Conservation (phyloP, 306 rosid species). For the Casuarina cunninghamiana region DNA sequence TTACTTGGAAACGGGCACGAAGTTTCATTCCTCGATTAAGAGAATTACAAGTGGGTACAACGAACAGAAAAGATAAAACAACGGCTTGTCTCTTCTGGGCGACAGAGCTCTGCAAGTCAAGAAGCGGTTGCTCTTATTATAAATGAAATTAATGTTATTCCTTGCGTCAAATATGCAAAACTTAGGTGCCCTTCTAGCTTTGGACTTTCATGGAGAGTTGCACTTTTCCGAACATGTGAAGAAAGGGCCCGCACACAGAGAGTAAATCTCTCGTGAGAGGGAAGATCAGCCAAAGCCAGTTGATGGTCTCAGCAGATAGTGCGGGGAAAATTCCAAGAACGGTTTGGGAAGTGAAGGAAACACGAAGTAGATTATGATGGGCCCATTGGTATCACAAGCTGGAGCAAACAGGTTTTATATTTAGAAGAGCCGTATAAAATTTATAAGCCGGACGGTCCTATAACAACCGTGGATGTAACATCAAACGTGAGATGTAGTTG, state of each 20-base stretch:
- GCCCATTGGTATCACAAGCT: neutral
- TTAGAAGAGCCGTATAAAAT: no score
- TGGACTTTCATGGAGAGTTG: constrained; percentile 31
- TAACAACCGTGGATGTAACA: no score
- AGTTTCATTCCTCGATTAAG: neutral
- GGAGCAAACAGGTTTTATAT: neutral
- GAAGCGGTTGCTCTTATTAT: constrained; percentile 25
- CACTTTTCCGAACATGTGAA: constrained; percentile 49
- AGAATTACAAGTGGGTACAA: constrained; percentile 20
- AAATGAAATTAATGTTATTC: constrained; percentile 14
- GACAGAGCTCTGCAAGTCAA: constrained; percentile 48
- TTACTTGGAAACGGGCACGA: neutral
- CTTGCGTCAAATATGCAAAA: constrained; percentile 24
- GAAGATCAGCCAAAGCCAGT: neutral
- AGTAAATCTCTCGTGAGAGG: neutral
- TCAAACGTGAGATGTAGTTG: no score
- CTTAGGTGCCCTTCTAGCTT: constrained; percentile 16
- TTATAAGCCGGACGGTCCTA: no score
- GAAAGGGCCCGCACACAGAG: constrained; percentile 25
- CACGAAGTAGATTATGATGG: neutral
- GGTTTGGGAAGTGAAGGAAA: neutral
- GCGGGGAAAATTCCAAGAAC: no score
- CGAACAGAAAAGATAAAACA: constrained; percentile 18
- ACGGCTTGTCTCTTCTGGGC: constrained; percentile 36
- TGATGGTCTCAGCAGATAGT: neutral